Conservation (phyloP, 495 filamentous ascomycete genomes). For the Xylaria longipes region DNA sequence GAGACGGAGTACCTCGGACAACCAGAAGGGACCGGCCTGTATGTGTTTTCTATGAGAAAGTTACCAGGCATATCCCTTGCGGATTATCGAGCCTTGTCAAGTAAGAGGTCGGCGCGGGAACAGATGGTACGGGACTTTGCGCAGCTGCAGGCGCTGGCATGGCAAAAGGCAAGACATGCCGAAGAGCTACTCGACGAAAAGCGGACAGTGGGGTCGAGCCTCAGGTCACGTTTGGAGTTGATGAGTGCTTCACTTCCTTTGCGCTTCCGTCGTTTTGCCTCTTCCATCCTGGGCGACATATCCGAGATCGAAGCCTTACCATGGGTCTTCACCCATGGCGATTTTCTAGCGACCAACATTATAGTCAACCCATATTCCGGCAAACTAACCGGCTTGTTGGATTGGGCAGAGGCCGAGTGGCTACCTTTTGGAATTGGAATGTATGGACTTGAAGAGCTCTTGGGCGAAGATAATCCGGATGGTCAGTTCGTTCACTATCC, state of each 20-base stretch:
- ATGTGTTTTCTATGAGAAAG: constrained; percentile 50
- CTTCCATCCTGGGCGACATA: constrained; percentile 40
- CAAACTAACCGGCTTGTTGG: constrained; percentile 58
- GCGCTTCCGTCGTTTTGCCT: constrained; percentile 43
- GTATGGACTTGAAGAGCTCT: constrained; percentile 62
- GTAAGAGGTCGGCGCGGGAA: constrained; percentile 30
- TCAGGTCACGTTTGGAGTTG: constrained; percentile 45
- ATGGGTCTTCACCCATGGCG: constrained; percentile 63
- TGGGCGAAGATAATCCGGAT: constrained; percentile 47
- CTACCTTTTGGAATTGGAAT: constrained; percentile 62
- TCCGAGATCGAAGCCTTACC: constrained; percentile 50
- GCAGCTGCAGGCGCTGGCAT: constrained; percentile 45
- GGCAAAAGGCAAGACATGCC: constrained; percentile 35
- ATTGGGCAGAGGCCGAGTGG: constrained; percentile 67
- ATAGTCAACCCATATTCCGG: constrained; percentile 47
- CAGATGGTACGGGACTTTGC: constrained; percentile 54
- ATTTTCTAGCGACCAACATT: constrained; percentile 61
- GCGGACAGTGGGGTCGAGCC: constrained; percentile 44
- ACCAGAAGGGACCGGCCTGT: constrained; percentile 34
- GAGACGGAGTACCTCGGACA: constrained; percentile 38
- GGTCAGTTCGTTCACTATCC: constrained; percentile 51
- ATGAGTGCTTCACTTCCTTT: constrained; percentile 47
- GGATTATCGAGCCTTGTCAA: constrained; percentile 36
- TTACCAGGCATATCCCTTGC: constrained; percentile 49
- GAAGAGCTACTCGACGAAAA: constrained; percentile 28